phyloP scores from a whole-genome alignment of 1,284 basidiomycete species.

The Ustilago tritici region DNA sequence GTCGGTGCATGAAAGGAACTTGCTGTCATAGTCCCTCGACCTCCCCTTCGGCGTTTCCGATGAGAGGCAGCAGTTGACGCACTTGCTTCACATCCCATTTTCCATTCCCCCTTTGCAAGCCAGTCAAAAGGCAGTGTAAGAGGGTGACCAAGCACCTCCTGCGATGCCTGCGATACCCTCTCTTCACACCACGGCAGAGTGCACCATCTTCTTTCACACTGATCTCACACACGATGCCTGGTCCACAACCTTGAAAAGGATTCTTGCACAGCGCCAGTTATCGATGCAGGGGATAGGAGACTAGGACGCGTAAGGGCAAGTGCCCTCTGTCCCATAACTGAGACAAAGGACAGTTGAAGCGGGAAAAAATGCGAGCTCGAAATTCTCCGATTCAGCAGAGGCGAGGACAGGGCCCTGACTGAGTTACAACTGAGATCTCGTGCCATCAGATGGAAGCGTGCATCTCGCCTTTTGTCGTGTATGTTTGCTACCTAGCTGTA shows the following conservation, averaged over 20 bases:
- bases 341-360: not conserved
- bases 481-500: not conserved
- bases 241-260: no score
- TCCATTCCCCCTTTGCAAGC: no score
- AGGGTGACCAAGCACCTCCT: not conserved
- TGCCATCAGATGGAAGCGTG: not conserved
- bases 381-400: not conserved
- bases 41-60: no score
- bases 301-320: not conserved
- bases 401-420: not conserved
- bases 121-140: not conserved
- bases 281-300: not conserved
- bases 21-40: no score
- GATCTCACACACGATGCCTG: no score
- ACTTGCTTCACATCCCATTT: no score
- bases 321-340: not conserved
- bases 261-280: no score
- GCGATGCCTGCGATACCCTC: not conserved
- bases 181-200: no score
- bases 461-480: not conserved
- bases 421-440: not conserved
- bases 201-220: no score
- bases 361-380: not conserved
- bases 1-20: no score
- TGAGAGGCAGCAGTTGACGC: no score